A percentile compares a stretch with the other conserved stretches of the same genome.
phyloP scores from a whole-genome alignment of 2,329 filamentous ascomycete genomes.

The Lasiodiplodia theobromae region DNA sequence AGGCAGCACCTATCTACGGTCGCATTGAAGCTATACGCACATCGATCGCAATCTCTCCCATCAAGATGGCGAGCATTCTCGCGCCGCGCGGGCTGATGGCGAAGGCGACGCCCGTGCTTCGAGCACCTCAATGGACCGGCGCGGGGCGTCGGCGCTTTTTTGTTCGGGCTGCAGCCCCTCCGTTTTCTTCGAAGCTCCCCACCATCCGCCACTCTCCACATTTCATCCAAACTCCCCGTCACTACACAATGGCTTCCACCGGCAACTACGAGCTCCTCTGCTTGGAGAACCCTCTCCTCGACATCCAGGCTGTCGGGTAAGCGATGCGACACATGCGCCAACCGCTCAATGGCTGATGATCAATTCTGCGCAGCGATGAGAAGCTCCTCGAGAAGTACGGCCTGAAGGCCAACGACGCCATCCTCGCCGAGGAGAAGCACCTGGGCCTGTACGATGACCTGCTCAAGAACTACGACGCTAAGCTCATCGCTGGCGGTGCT shows the following conservation, averaged over 20 bases:
- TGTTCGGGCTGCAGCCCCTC: conserved; percentile 23
- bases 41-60: background rate
- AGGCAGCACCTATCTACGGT: background rate
- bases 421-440: conserved; percentile 94
- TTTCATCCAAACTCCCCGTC: conserved; percentile 5
- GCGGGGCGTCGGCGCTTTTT: conserved; percentile 22
- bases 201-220: conserved; percentile 16
- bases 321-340: conserved; percentile 35
- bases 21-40: background rate
- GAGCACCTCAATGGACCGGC: conserved; percentile 19
- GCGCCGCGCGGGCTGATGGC: background rate
- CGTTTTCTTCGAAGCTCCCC: conserved; percentile 26
- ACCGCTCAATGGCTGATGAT: conserved; percentile 30
- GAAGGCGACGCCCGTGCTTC: conserved; percentile 10
- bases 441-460: conserved; percentile 90
- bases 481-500: conserved; percentile 93
- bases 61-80: conserved; percentile 8
- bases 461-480: conserved; percentile 88
- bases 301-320: conserved; percentile 85
- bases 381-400: conserved; percentile 89
- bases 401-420: conserved; percentile 95
- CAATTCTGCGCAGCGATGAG: conserved; percentile 68
- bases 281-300: conserved; percentile 96
- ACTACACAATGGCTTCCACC: conserved; percentile 69
- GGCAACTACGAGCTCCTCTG: conserved; percentile 90